These are phyloP conservation scores for Dillenia turbinata DNA, from an alignment of 164 flowering plant genomes.

Conservation along the genomic window DNA sequence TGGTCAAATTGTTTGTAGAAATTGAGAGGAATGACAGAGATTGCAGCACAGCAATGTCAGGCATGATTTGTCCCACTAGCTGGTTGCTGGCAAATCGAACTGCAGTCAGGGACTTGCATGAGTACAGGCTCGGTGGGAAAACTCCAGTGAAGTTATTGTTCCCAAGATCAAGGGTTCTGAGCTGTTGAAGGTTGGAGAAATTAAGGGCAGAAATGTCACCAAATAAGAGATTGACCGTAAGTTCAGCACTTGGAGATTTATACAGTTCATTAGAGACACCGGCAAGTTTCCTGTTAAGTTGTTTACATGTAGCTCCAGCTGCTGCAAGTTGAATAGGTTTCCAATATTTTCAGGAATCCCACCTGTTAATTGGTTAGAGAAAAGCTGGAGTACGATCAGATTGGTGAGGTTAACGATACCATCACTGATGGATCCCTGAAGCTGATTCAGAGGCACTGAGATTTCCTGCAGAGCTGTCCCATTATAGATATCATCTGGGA, in stretches of 20 bases:
- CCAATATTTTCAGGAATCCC: slow-evolving; percentile 40
- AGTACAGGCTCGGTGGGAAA: slow-evolving; percentile 42
- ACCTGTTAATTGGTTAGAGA: slow-evolving; percentile 35
- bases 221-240: slow-evolving; percentile 30
- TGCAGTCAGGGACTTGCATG: slow-evolving; percentile 46
- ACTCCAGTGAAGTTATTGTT: slow-evolving; percentile 45
- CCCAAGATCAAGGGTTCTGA: slow-evolving; percentile 24
- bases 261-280: slow-evolving; percentile 38
- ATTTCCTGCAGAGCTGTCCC: slow-evolving; percentile 26
- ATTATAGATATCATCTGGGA: slow-evolving; percentile 39
- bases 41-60: slow-evolving; percentile 28
- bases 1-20: slow-evolving; percentile 41
- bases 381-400: slow-evolving; percentile 39
- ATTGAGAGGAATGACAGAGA: slow-evolving; percentile 54
- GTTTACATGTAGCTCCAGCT: slow-evolving; percentile 38
- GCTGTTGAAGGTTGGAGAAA: slow-evolving; percentile 18
- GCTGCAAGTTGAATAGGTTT: slow-evolving; percentile 33
- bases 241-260: slow-evolving; percentile 27
- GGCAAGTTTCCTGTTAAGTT: slow-evolving; percentile 48
- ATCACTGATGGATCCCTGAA: slow-evolving; percentile 26
- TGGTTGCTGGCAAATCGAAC: slow-evolving; percentile 40
- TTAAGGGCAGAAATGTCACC: slow-evolving; percentile 20
- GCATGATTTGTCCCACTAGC: slow-evolving; percentile 39
- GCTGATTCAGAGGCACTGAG: slow-evolving; percentile 36
- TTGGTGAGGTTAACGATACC: slow-evolving; percentile 24